Evolutionary conservation across 805 yeast species (phyloP).

Genomic region (Yamadazyma tumulicola): DNA sequence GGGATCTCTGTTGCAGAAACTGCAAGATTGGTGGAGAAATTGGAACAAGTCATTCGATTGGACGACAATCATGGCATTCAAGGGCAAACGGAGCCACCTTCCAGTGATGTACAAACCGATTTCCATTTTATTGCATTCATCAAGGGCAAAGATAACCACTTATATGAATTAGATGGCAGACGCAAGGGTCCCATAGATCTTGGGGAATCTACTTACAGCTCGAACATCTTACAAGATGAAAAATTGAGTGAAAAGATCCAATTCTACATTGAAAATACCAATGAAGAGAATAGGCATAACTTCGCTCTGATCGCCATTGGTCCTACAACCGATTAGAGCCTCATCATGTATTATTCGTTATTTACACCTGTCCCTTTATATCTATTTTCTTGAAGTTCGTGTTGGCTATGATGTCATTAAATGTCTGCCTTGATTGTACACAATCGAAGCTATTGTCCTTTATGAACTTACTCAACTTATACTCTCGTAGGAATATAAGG

Average conservation of each 20-base stretch:
- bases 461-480: slow-evolving; percentile 32
- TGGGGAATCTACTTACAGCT: slow-evolving; percentile 37
- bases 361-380: slow-evolving; percentile 80
- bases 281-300: slow-evolving; percentile 53
- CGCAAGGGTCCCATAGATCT: slow-evolving; percentile 70
- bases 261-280: slow-evolving; percentile 62
- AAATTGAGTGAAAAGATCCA: slow-evolving; percentile 54
- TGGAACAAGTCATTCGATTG: slow-evolving; percentile 39
- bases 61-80: slow-evolving; percentile 44
- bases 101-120: slow-evolving; percentile 47
- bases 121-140: slow-evolving; percentile 79
- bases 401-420: slow-evolving; percentile 28
- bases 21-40: slow-evolving; percentile 42
- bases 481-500: slow-evolving; percentile 38
- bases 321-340: slow-evolving; percentile 46
- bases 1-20: slow-evolving; percentile 28
- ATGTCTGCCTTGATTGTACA: slow-evolving; percentile 31
- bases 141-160: slow-evolving; percentile 49
- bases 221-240: slow-evolving; percentile 53
- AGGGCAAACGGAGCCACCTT: slow-evolving; percentile 70
- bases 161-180: slow-evolving; percentile 90
- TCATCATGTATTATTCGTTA: not conserved
- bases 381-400: slow-evolving; percentile 59
- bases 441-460: slow-evolving; percentile 26
- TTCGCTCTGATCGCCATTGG: slow-evolving; percentile 79